Conservation (phyloP, 495 filamentous ascomycete genomes). For the Eremomyces bilateralis region DNA sequence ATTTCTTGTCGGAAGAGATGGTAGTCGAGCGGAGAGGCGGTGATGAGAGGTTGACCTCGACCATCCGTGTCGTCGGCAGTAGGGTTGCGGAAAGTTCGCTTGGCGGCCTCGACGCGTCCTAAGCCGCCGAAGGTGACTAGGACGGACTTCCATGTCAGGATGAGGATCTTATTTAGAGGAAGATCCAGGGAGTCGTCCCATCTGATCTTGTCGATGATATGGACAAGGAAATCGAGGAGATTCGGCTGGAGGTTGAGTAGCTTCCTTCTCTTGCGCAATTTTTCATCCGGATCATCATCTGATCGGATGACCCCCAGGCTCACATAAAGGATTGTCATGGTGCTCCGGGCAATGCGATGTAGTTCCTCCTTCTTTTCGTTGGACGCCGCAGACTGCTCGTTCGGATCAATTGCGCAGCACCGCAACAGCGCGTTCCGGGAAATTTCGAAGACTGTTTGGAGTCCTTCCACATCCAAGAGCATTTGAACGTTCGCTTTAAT, state of each 20-base stretch:
- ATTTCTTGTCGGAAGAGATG: slow-evolving; percentile 93
- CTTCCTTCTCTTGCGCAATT: slow-evolving; percentile 4
- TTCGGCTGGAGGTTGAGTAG: slow-evolving; percentile 38
- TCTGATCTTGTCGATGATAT: slow-evolving; percentile 51
- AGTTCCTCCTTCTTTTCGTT: not conserved
- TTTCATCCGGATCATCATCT: slow-evolving; percentile 8
- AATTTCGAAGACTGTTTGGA: slow-evolving; percentile 10
- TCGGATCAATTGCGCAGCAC: slow-evolving; percentile 6
- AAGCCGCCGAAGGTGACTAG: slow-evolving; percentile 67
- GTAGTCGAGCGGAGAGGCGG: slow-evolving; percentile 85
- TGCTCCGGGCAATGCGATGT: slow-evolving; percentile 15
- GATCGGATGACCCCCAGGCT: slow-evolving; percentile 18
- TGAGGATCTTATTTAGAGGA: slow-evolving; percentile 37
- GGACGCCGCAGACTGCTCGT: not conserved
- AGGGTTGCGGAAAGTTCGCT: slow-evolving; percentile 35
- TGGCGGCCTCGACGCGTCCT: slow-evolving; percentile 46
- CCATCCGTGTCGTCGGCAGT: slow-evolving; percentile 14
- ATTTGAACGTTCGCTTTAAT: slow-evolving; percentile 16
- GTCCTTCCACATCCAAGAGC: slow-evolving; percentile 12
- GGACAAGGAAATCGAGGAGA: slow-evolving; percentile 49
- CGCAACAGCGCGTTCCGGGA: slow-evolving; percentile 8
- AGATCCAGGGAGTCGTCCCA: slow-evolving; percentile 65
- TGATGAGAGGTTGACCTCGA: slow-evolving; percentile 43
- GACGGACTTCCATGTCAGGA: slow-evolving; percentile 79
- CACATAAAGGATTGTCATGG: slow-evolving; percentile 18